Conservation (phyloP, 176 grass and related monocot species). For the Eremochloa ophiuroides region DNA sequence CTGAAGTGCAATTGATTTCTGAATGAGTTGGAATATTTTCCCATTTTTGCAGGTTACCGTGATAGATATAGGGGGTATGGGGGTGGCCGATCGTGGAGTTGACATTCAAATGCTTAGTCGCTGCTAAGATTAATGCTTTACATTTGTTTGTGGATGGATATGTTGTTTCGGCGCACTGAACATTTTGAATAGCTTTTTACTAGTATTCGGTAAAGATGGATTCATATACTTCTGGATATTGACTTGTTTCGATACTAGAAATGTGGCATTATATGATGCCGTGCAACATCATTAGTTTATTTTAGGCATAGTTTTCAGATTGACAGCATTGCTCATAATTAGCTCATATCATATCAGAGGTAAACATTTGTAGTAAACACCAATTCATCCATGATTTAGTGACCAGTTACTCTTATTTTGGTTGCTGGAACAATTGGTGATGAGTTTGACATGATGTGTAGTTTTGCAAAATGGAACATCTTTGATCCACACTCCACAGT, state of each 20-base stretch:
- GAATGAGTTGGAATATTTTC: conserved; percentile 15
- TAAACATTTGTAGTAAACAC: background rate
- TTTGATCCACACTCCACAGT: background rate
- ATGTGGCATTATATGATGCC: conserved; percentile 5
- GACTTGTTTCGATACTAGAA: conserved; percentile 12
- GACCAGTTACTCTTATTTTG: background rate
- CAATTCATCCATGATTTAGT: background rate
- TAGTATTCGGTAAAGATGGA: conserved; percentile 27
- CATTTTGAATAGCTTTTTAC: no score
- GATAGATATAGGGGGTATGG: conserved; percentile 76
- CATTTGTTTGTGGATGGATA: conserved; percentile 25
- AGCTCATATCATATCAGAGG: background rate
- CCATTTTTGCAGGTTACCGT: conserved; percentile 54
- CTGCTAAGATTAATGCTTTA: conserved; percentile 12
- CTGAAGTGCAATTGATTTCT: conserved; percentile 9
- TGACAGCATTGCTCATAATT: background rate
- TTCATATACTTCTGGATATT: conserved; percentile 17
- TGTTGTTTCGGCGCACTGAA: conserved; percentile 37
- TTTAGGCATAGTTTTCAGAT: background rate
- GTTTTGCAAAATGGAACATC: background rate
- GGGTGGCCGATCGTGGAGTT: conserved; percentile 60
- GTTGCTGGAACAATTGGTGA: background rate
- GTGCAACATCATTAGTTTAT: conserved; percentile 21
- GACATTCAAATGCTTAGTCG: conserved; percentile 25
- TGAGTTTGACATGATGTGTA: background rate